Evolutionary conservation across 176 grass and related monocot species (phyloP), one percentile per base, ranked within the genome.

Genomic region (Zea luxurians): DNA sequence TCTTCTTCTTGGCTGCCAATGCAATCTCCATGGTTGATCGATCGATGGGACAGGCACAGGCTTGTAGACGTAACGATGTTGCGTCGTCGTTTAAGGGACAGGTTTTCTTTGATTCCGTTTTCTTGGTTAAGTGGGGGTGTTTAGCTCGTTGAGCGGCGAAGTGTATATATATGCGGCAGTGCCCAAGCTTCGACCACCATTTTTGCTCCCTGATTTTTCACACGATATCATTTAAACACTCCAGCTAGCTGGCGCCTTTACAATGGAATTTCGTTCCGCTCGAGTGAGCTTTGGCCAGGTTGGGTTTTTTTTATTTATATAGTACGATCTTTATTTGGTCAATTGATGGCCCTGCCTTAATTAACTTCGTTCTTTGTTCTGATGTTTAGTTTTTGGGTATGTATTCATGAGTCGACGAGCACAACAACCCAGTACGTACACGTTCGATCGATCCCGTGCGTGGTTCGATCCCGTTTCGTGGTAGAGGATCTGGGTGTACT

Each of bases 11-110:
- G 8, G n/a, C 18, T 59, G 0, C n/a, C 68, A 21, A 68, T 61
- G 61, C 18, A 6, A 17, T 48, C 63, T 80, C 74, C 80, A 83
- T 83, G 76, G 76, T 62, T 10, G 54, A 49, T 13, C 0, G 44
- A 4, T 36, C 0, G 44, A 4, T 36, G 21, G 13, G 18, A 44
- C 2, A 4, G 60, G 37, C 35, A 61, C 59, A 61, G 13, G 1
- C 1, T 21, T 27, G 12, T 21, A n/a, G 37, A 37, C 48, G 49
- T 37, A 43, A 83, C 16, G 38, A 6, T 7, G 13, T 45, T n/a
- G 15, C 46, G 34, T 5, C 16, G 43, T 64, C 16, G 43, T 64
- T 6, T 35, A 12, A 57, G 41, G 42, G 42, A 38, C 68, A 66
- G 60, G 6, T 44, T 55, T 64, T 49, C 64, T 34, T 17, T 63